Evolutionary conservation across 768 basidiomycete genomes (phyloP), one percentile per base, ranked within the genome.

Genomic region (Suillus placidus): DNA sequence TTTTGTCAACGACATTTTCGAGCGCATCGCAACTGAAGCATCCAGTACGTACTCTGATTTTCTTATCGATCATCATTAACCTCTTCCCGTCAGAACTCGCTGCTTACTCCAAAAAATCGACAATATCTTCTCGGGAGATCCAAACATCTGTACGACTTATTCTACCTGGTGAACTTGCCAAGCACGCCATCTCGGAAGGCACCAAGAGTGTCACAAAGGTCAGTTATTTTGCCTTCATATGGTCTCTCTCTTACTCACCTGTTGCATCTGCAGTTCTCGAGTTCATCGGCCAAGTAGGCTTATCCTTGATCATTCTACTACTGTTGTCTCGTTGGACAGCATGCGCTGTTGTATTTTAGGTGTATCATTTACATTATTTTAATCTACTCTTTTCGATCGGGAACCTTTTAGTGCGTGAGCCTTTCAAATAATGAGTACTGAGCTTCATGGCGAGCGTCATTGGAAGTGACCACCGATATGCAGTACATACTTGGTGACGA

Each of bases 171-270:
- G 96, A 98, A 81, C 88, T 99, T 52, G 93, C 95, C 75, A 99
- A 99, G 85, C 97, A 99, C 77, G 97, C 97, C 63, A 97, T 98
- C 78, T 97, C 95, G 34, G 97, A 99, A 80, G 97, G 97, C 65
- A 90, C 87, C 61, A 90, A 90, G 81, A 85, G 84, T 40, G 88
- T 90, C 66, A 90, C 89, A 70, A 90, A 89, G 81, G 80, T 79
- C 56, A 35, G 71, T 66, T 42, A 35, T 26, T 20, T 30, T 2
- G 3, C 12, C 34, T 42, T 32, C 40, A 6, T 61, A 26, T 10
- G 14, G 13, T 18, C 18, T 26, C 26, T 12, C 12, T 55, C 13
- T 43, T 62, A 67, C 69, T 69, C 65, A 64, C 18, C 64, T 42
- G 61, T 70, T 60, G 52, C 67, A 61, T 0, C 23, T 58, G 1